Evolutionary conservation across 2,329 filamentous ascomycete genomes (phyloP), one percentile per base, ranked within the genome.

Genomic region (Orbilia javanica): DNA sequence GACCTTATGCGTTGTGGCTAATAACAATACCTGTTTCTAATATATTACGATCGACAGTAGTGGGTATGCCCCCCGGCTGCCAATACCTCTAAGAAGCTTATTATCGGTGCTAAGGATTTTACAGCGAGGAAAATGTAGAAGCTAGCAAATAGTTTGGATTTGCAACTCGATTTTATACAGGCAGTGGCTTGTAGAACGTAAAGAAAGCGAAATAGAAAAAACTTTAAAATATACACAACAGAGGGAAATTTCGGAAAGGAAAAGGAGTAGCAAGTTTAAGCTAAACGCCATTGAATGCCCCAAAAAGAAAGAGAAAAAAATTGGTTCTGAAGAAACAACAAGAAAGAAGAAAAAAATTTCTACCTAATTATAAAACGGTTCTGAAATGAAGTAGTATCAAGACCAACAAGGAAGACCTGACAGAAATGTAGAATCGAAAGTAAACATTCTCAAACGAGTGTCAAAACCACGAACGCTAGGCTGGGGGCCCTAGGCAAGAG

Each of bases 221-320:
- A 22, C 27, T 29, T 36, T 52, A 36, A 62, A 60, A 62, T 76
- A 70, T 65, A 70, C 64, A 77, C 25, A 42, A 36, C 25, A 11
- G 27, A 20, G 18, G 60, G 39, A 62, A 39, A 62, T n/a, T n/a
- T n/a, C n/a, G 29, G 29, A 31, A 36, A 39, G 10, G 36, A 44
- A 44, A 10, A 53, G 44, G 55, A 27, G 20, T 36, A 52, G 20
- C 55, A 71, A 34, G 31, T 57, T 31, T 62, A 69, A 70, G 46
- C 44, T 65, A 52, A 78, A 78, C 74, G 74, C 74, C 74, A 48
- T 78, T 36, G 67, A 72, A 78, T 78, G 74, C 74, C 74, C 62
- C 62, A 78, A 67, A 39, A 20, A 57, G 46, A 57, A 46, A 70
- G 42, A 60, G n/a, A n/a, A n/a, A n/a, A n/a, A n/a, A n/a, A n/a